A percentile compares a stretch with the other conserved stretches of the same genome.
Conservation (phyloP, 192 early-diverging fungal species). For the Podila horticola region DNA sequence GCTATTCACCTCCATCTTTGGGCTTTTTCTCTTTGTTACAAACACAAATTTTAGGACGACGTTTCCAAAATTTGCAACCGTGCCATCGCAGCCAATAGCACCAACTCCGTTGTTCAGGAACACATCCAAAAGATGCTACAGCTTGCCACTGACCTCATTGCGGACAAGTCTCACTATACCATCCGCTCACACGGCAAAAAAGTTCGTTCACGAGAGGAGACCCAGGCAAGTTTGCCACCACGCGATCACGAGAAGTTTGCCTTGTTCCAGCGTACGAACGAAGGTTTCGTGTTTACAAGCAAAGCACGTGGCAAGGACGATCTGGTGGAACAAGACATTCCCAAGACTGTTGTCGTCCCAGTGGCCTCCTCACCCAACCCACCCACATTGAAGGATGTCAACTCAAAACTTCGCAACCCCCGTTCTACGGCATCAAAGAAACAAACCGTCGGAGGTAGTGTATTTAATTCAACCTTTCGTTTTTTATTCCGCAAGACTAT, state of each 20-base stretch:
- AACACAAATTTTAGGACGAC: slow-evolving; percentile 23
- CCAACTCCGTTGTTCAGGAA: slow-evolving; percentile 10
- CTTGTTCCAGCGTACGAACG: slow-evolving; percentile 54
- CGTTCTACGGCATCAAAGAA: slow-evolving; percentile 15
- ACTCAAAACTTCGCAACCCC: slow-evolving; percentile 40
- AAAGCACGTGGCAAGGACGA: slow-evolving; percentile 27
- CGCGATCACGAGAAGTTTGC: slow-evolving; percentile 45
- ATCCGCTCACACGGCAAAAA: slow-evolving; percentile 51
- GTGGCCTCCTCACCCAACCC: slow-evolving; percentile 21
- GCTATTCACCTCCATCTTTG: background rate
- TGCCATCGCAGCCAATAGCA: slow-evolving; percentile 6
- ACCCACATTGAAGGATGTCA: slow-evolving; percentile 46
- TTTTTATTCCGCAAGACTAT: background rate
- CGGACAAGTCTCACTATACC: slow-evolving; percentile 42
- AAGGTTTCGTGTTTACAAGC: slow-evolving; percentile 61
- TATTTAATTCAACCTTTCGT: background rate
- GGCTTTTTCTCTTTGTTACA: background rate
- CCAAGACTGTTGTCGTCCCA: slow-evolving; percentile 21
- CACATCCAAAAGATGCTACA: slow-evolving; percentile 27
- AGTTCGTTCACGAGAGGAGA: slow-evolving; percentile 32
- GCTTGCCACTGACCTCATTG: slow-evolving; percentile 27
- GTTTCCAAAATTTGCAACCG: slow-evolving; percentile 19
- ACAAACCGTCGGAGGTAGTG: slow-evolving; percentile 41
- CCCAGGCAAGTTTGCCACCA: slow-evolving; percentile 11
- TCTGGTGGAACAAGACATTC: slow-evolving; percentile 6